phyloP scores from a whole-genome alignment of 2,329 filamentous ascomycete genomes.

The Arthrobotrys sinensis region DNA sequence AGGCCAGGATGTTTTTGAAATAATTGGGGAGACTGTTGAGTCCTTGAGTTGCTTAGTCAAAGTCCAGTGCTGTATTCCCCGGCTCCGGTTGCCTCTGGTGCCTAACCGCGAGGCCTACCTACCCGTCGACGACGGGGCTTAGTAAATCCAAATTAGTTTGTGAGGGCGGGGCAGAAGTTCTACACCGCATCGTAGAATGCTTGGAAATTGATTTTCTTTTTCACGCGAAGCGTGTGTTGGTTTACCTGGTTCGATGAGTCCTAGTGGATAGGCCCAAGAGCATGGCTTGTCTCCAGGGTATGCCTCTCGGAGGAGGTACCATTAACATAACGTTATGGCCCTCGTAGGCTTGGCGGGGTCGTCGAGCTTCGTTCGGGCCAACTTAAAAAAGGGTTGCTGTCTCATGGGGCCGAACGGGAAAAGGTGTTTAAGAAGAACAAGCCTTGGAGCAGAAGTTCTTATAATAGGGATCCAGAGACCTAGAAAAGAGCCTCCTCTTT shows the following conservation, averaged over 20 bases:
- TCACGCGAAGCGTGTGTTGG: constrained; percentile 27
- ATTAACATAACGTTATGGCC: constrained; percentile 59
- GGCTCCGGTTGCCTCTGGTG: constrained; percentile 42
- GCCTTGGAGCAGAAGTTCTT: constrained; percentile 42
- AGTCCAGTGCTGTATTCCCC: constrained; percentile 27
- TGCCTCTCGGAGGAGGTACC: constrained; percentile 27
- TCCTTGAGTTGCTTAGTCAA: constrained; percentile 52
- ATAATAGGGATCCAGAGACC: constrained; percentile 49
- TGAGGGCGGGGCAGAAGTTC: constrained; percentile 41
- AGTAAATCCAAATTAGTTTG: constrained; percentile 59
- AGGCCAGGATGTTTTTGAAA: constrained; percentile 61
- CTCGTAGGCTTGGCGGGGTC: constrained; percentile 49
- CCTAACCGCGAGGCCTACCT: constrained; percentile 48
- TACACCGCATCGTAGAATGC: constrained; percentile 1
- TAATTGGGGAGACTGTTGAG: constrained; percentile 16
- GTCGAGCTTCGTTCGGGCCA: constrained; percentile 39
- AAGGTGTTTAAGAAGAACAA: constrained; percentile 36
- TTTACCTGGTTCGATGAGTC: constrained; percentile 59
- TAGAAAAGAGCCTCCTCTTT: constrained; percentile 58
- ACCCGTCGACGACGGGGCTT: constrained; percentile 55
- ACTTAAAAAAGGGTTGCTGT: constrained; percentile 50
- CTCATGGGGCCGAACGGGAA: constrained; percentile 43
- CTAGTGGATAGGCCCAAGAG: constrained; percentile 37
- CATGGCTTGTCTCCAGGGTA: constrained; percentile 42
- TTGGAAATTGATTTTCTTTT: constrained; percentile 35